Evolutionary conservation across 75 land plant genomes (phyloP).

Genomic region (Sequoia sempervirens): DNA sequence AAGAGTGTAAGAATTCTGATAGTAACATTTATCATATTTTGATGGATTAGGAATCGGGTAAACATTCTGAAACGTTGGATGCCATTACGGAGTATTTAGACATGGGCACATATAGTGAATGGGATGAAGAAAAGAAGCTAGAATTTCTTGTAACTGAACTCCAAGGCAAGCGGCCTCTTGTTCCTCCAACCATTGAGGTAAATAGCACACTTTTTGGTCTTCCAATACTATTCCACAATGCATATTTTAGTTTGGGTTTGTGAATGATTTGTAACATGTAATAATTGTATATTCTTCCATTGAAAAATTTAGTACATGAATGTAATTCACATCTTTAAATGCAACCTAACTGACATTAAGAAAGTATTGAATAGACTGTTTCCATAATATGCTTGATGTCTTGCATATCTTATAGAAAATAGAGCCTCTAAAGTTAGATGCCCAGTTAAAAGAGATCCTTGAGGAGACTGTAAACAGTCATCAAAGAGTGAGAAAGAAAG

Average conservation of each 20-base stretch:
- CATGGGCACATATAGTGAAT: constrained; percentile 84
- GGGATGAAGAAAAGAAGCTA: constrained; percentile 86
- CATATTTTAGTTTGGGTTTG: background rate
- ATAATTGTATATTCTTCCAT: background rate
- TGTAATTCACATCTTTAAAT: background rate
- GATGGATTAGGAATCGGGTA: constrained; percentile 69
- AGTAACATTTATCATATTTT: background rate
- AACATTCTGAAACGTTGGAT: constrained; percentile 87
- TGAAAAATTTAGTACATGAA: background rate
- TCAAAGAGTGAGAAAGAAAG: too few relatives aligned
- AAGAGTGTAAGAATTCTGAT: background rate
- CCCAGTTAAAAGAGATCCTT: background rate
- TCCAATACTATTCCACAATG: background rate
- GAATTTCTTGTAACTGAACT: constrained; percentile 79
- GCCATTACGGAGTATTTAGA: constrained; percentile 82
- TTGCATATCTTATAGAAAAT: background rate
- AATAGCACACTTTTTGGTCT: background rate
- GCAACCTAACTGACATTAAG: background rate
- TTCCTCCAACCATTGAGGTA: constrained; percentile 80
- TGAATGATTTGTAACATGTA: background rate
- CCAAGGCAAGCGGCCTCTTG: constrained; percentile 85
- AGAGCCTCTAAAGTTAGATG: background rate
- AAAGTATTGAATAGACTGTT: background rate
- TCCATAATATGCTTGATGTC: background rate
- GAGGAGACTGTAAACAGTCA: too few relatives aligned